A percentile compares a stretch with the other conserved stretches of the same genome.
Conservation (phyloP, 148 eudicot genomes). For the Amaranthus palmeri region DNA sequence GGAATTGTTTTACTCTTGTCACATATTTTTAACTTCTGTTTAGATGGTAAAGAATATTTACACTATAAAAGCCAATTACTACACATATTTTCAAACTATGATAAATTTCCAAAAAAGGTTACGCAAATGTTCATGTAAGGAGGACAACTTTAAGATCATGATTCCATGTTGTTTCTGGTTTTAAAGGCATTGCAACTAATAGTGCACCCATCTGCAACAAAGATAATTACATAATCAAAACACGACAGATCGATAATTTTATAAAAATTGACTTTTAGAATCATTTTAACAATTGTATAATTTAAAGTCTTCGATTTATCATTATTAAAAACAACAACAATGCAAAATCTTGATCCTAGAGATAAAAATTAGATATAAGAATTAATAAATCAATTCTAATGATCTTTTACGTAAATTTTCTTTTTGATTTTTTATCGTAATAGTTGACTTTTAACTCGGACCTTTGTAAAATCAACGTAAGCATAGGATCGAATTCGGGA, state of each 20-base stretch:
- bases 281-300: too few relatives aligned
- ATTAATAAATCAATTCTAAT: too few relatives aligned
- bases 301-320: too few relatives aligned
- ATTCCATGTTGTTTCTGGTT: slow-evolving; percentile 37
- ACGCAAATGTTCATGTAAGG: slow-evolving; percentile 18
- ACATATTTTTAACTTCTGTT: too few relatives aligned
- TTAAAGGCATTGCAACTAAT: slow-evolving; percentile 45
- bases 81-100: neutral
- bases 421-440: too few relatives aligned
- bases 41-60: neutral
- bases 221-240: neutral
- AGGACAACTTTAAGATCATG: slow-evolving; percentile 30
- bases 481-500: neutral
- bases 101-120: neutral
- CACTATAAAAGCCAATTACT: neutral
- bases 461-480: neutral
- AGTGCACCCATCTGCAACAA: slow-evolving; percentile 45
- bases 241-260: neutral
- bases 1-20: too few relatives aligned
- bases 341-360: too few relatives aligned
- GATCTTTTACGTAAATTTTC: too few relatives aligned
- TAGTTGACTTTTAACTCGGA: too few relatives aligned
- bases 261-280: too few relatives aligned
- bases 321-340: too few relatives aligned
- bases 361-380: too few relatives aligned